A percentile compares a stretch with the other conserved stretches of the same genome.
These are phyloP conservation scores for Suillus ampliporus DNA, from an alignment of 768 basidiomycete species.

Conservation along the genomic window DNA sequence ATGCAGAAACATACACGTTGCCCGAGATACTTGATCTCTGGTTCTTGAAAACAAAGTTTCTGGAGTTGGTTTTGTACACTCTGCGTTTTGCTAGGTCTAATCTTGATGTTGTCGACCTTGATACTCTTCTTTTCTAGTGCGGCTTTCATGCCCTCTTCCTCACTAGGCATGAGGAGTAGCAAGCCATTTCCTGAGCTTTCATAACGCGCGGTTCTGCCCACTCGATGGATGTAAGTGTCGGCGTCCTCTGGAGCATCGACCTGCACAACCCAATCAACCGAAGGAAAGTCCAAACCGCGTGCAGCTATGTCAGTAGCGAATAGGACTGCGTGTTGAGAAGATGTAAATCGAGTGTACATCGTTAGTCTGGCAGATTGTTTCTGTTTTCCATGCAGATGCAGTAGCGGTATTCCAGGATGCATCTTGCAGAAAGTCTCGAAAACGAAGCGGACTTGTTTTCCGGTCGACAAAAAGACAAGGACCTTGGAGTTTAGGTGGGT, in stretches of 20 bases:
- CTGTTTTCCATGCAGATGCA: constrained; percentile 95
- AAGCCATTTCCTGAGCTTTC: constrained; percentile 88
- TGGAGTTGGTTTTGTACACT: constrained; percentile 89
- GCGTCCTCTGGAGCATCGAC: constrained; percentile 96
- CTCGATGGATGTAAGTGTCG: constrained; percentile 96
- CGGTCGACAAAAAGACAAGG: constrained; percentile 92
- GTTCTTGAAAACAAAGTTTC: constrained; percentile 91
- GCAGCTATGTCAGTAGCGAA: constrained; percentile 98
- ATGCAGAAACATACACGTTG: constrained; percentile 69
- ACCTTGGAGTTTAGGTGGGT: constrained; percentile 90
- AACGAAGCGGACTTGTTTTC: constrained; percentile 97
- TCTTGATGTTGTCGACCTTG: constrained; percentile 80
- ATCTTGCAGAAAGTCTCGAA: constrained; percentile 96
- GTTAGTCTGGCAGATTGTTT: constrained; percentile 89
- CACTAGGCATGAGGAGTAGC: constrained; percentile 84
- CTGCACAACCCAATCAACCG: constrained; percentile 96
- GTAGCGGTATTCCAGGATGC: constrained; percentile 92
- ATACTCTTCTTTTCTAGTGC: constrained; percentile 77
- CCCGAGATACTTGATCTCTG: constrained; percentile 96
- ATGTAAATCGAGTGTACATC: constrained; percentile 85
- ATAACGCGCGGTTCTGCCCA: constrained; percentile 94
- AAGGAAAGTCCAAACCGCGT: constrained; percentile 94
- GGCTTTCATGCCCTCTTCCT: constrained; percentile 88
- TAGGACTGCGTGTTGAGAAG: constrained; percentile 81
- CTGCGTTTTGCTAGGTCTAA: constrained; percentile 85